phyloP scores from a whole-genome alignment of 2,329 filamentous ascomycete genomes.

The Alternaria consortialis region DNA sequence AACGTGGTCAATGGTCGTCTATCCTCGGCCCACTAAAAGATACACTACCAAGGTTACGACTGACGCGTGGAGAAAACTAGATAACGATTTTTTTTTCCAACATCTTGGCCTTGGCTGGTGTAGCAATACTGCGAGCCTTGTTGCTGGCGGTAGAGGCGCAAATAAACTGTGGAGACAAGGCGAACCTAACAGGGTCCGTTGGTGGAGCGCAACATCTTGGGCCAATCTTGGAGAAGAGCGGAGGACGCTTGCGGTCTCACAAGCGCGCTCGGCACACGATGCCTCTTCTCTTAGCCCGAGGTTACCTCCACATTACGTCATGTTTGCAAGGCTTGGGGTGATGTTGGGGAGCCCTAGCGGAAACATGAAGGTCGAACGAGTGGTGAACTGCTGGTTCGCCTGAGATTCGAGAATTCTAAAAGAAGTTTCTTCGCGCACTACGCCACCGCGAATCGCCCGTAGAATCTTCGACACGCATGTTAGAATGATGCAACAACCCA shows the following conservation, averaged over 20 bases:
- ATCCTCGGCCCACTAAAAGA: slow-evolving; percentile 32
- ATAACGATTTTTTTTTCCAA: slow-evolving; percentile 38
- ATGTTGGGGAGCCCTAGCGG: neutral
- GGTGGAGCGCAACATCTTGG: slow-evolving; percentile 32
- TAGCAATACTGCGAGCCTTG: slow-evolving; percentile 33
- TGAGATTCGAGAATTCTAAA: neutral
- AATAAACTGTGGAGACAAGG: slow-evolving; percentile 40
- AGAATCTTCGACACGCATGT: neutral
- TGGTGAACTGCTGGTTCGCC: slow-evolving; percentile 6
- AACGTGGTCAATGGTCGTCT: slow-evolving; percentile 18
- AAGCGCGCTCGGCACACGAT: slow-evolving; percentile 34
- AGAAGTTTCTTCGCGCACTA: neutral
- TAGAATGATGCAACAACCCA: slow-evolving; percentile 9
- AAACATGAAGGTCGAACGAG: neutral
- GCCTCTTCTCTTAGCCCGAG: slow-evolving; percentile 30
- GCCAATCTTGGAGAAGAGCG: slow-evolving; percentile 36
- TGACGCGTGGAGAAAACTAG: slow-evolving; percentile 41
- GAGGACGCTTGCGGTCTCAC: slow-evolving; percentile 35
- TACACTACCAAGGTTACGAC: slow-evolving; percentile 29
- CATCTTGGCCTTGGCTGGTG: slow-evolving; percentile 41
- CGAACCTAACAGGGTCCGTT: slow-evolving; percentile 34
- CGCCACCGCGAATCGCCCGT: slow-evolving; percentile 3
- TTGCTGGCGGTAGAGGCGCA: slow-evolving; percentile 35
- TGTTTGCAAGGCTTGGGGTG: slow-evolving; percentile 15
- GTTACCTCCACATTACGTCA: slow-evolving; percentile 33